Base-by-base conservation (phyloP, 1,284 basidiomycete genomes). In the Hymenochaete sp. region DNA sequence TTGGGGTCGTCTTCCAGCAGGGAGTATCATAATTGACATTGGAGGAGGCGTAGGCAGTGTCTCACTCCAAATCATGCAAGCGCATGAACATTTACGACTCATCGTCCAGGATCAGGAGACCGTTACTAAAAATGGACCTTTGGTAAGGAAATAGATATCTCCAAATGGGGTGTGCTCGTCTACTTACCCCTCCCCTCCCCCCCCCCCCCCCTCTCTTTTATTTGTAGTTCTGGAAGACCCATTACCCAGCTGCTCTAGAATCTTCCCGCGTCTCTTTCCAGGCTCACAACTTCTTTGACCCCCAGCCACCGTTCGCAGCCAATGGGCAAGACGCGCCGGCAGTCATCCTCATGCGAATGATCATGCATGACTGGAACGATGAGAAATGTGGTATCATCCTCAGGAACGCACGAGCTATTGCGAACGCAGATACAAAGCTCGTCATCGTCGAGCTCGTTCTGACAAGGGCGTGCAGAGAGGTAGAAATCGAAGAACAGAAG, bases 261-360 rank as follows among this genome's bases (percentile, higher is more conserved):
- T n/a, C n/a, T n/a, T n/a, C n/a, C n/a, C n/a, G n/a, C n/a, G n/a
- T n/a, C n/a, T n/a, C n/a, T n/a, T n/a, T n/a, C n/a, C n/a, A n/a
- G n/a, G n/a, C n/a, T n/a, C n/a, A n/a, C n/a, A 56, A 60, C 48
- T 62, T 60, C 49, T 61, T 64, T 45, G 29, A 32, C 5, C 44
- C 51, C 3, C 58, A 62, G 42, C 54, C 59, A 1, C 49, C 53
- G 16, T 28, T 49, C 14, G 39, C 47, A 3, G 35, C 31, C 5
- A n/a, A n/a, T n/a, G n/a, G n/a, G n/a, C n/a, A n/a, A n/a, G n/a
- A n/a, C n/a, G n/a, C 42, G 16, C 56, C 58, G 1, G 50, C 49
- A 10, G 53, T 59, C 7, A 59, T 54, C 49, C 32, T 60, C 19
- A 42, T 62, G 13, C 51, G 58, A 11, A 47, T 47, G 14, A 56